Base-by-base conservation (phyloP, 192 early-diverging fungal genomes). In the Coemansia erecta region DNA sequence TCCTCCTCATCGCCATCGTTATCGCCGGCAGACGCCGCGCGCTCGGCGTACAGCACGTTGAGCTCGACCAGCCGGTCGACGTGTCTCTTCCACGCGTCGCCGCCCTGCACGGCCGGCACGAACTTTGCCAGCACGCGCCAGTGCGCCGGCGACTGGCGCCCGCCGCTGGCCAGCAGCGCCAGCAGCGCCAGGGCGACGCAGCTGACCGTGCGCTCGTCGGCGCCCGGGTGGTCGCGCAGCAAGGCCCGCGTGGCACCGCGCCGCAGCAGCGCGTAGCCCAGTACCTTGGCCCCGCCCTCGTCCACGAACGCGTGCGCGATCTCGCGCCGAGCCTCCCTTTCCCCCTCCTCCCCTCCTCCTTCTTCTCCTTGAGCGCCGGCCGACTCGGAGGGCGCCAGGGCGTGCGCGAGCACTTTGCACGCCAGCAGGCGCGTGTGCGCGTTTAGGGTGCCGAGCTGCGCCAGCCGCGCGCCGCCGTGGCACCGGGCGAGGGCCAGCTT, bases 381-480 rank as follows among this genome's bases (percentile, higher is more conserved):
- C 43, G 13, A 22, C 26, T 65, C 47, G 7, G 48, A 6, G 13
- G 86, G 82, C 9, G 85, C 78, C 66, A 89, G 82, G 39, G 85
- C 87, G 66, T 90, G 89, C 61, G 95, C 85, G 17, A 99, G 64
- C 1, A 95, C 88, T 54, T 96, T 97, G 41, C 97, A 72, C 10
- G 95, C 87, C 17, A 91, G 72, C 55, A 94, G 87, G 15, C 93
- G 81, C 2, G 88, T 75, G 72, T 94, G 83, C 61, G 85, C 87
- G 54, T 85, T 87, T 70, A 94, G 90, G 87, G 91, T 92, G 64
- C 94, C 80, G 83, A 96, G 84, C 28, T 97, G 77, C 17, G 94
- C 72, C 90, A 99, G 89, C 46, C 97, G 64, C 63, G 97, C 95
- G 18, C 95, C 75, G 12, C 97, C 97, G 64, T 98, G 95, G 0